Evolutionary conservation across 106 monocot species (phyloP).

Genomic region (Allium fistulosum): DNA sequence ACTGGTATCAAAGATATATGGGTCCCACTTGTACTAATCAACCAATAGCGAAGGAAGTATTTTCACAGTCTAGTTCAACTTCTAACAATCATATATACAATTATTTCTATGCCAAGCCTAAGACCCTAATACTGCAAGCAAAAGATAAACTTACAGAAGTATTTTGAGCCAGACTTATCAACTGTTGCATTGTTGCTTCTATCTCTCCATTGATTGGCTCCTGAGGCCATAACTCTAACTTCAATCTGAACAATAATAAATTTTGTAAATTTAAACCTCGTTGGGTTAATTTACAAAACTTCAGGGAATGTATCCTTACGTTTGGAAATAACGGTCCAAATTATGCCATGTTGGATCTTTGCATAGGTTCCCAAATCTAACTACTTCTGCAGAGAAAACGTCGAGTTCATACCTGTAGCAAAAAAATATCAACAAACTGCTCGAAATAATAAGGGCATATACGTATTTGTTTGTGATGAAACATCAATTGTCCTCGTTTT

Average conservation of each 20-base stretch:
- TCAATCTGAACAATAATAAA: conserved; percentile 35
- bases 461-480: background rate
- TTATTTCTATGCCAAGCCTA: too few species aligned
- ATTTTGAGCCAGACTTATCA: conserved; percentile 56
- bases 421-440: conserved; percentile 6
- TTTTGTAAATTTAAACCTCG: background rate
- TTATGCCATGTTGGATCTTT: conserved; percentile 85
- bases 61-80: too few species aligned
- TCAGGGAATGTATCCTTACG: conserved; percentile 24
- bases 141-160: conserved; percentile 51
- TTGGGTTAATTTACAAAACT: background rate
- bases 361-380: conserved; percentile 70
- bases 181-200: conserved; percentile 38
- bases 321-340: conserved; percentile 72
- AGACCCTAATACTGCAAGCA: too few species aligned
- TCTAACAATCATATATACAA: too few species aligned
- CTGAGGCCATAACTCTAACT: conserved; percentile 26
- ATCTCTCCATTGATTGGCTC: conserved; percentile 50
- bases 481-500: background rate
- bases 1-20: too few species aligned
- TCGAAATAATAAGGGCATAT: too few species aligned
- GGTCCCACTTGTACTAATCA: too few species aligned
- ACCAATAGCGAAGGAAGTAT: too few species aligned
- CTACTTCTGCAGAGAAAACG: conserved; percentile 66
- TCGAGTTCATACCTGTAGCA: conserved; percentile 56